Conservation (phyloP, 257 asterid genomes). For the Ligustrum vulgare region DNA sequence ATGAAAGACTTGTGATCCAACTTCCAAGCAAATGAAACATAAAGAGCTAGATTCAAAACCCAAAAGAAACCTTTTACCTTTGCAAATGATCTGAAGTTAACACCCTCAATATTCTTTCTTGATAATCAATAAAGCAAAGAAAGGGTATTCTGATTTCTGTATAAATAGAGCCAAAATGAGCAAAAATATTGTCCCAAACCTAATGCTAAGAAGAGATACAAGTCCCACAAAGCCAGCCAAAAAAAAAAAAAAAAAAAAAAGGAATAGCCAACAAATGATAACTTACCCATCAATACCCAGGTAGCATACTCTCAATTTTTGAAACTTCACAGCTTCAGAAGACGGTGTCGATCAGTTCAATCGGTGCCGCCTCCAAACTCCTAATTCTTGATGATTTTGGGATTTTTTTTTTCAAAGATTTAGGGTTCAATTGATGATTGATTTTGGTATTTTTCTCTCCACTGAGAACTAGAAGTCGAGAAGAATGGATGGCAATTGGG, state of each 20-base stretch:
- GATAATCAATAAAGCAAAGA: conserved; percentile 54
- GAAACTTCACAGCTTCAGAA: no score
- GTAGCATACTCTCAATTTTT: no score
- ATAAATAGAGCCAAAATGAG: conserved; percentile 45
- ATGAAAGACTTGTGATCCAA: conserved; percentile 29
- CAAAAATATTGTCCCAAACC: conserved; percentile 49
- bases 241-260: neutral
- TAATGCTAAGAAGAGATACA: conserved; percentile 49
- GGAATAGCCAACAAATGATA: conserved; percentile 30
- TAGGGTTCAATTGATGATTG: no score
- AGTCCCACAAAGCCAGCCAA: conserved; percentile 30
- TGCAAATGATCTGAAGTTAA: conserved; percentile 46
- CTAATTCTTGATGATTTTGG: no score
- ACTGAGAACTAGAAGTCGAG: no score
- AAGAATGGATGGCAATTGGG: no score
- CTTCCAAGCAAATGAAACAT: conserved; percentile 24
- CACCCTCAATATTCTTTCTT: conserved; percentile 64
- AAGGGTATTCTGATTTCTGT: conserved; percentile 35
- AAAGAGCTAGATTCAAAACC: conserved; percentile 12
- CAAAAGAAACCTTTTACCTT: conserved; percentile 42
- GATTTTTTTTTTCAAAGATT: no score
- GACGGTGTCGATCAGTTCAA: no score
- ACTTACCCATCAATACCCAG: no score
- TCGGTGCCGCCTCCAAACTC: no score
- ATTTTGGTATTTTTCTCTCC: no score